Conservation (phyloP, 306 rosid genomes). For the Rosa rugosa region DNA sequence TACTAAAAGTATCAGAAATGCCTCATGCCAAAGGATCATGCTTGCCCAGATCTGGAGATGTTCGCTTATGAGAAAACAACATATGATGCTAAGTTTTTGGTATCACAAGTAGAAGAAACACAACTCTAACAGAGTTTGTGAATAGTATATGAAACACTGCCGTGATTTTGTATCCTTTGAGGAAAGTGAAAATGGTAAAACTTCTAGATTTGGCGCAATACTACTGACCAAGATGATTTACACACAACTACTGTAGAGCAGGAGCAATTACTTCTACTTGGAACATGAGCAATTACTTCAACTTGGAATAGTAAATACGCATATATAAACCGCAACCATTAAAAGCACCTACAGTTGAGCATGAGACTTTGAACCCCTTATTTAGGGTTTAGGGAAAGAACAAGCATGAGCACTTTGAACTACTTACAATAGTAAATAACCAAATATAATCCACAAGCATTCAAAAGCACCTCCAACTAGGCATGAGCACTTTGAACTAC, state of each 20-base stretch:
- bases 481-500: too few species aligned
- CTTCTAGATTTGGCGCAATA: too few species aligned
- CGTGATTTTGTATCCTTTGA: too few species aligned
- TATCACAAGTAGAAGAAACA: neutral
- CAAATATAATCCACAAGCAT: neutral
- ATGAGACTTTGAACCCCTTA: neutral
- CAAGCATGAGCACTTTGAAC: neutral
- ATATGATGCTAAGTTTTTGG: neutral
- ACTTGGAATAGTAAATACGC: neutral
- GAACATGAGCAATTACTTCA: too few species aligned
- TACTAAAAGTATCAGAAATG: neutral
- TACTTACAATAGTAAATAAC: neutral
- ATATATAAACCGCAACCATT: too few species aligned
- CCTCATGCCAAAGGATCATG: neutral
- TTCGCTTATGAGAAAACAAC: neutral
- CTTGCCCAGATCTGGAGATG: neutral
- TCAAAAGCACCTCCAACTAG: neutral
- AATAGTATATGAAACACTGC: neutral
- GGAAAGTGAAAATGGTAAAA: too few species aligned
- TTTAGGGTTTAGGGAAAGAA: too few species aligned
- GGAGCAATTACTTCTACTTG: neutral
- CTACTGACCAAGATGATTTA: too few species aligned
- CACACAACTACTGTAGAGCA: too few species aligned
- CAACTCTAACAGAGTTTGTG: neutral
- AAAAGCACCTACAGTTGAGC: neutral